Evolutionary conservation across 2,329 filamentous ascomycete species (phyloP), one percentile per base, ranked within the genome.

Genomic region (Aspergillus sp.): DNA sequence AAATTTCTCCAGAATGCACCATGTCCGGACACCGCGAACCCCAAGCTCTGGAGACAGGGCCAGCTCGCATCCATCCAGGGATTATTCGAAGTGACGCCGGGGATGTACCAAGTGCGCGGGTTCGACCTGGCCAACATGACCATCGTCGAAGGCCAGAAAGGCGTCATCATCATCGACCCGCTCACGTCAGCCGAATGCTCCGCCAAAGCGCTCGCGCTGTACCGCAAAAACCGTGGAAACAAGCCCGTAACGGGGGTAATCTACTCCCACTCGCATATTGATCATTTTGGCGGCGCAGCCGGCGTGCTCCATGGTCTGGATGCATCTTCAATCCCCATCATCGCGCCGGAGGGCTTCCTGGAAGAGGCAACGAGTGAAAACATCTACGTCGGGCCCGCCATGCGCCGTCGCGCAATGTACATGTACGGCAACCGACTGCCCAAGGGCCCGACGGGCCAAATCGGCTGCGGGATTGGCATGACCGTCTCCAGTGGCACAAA

Each of bases 61-160:
- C 65, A 70, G 51, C 60, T 73, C 10, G 57, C 51, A 22, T 56
- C 54, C 14, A 65, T 60, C 17, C 64, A 71, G 43, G 65, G 74
- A 0, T 63, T 77, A 1, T 76, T 64, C 56, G 54, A 69, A 41
- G 64, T 76, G 30, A 58, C 52, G 1, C 52, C 57, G 1, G 65
- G 66, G 14, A 71, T 76, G 13, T 76, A 74, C 52, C 73, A 77
- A 56, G 58, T 76, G 11, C 71, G 72, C 30, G 73, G 67, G 3
- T 60, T 74, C 13, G 74, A 76, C 51, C 43, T 76, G 8, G 68
- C 72, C 22, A 73, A 76, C 56, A 73, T 73, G 59, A 75, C 70
- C 10, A 57, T 76, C 43, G 58, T 76, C 1, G 69, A 75, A 54
- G 65, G 64, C n/a, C 55, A 65, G 13, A 59, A 60, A 45, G 69